Evolutionary conservation across 352 stramenopile genomes (phyloP).

Genomic region (Lagenidium giganteum): DNA sequence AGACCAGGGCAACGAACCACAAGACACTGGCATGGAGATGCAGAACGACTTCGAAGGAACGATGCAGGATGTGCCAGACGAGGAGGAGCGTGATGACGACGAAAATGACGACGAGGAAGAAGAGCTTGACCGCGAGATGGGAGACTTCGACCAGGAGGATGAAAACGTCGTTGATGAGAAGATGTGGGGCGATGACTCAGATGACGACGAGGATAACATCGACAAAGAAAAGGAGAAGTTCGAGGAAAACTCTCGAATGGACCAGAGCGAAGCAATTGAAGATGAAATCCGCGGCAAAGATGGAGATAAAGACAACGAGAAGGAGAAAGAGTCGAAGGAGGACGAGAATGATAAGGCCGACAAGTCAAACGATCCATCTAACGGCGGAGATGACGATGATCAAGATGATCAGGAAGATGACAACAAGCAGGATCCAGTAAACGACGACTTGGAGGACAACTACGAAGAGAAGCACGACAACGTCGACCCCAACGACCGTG

Average conservation of each 20-base stretch:
- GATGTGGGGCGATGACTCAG: slow-evolving; percentile 94
- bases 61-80: slow-evolving; percentile 92
- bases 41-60: slow-evolving; percentile 98
- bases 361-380: slow-evolving; percentile 41
- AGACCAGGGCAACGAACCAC: slow-evolving; percentile 71
- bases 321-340: slow-evolving; percentile 73
- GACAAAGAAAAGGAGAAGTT: slow-evolving; percentile 97
- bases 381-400: slow-evolving; percentile 33
- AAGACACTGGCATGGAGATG: slow-evolving; percentile 98
- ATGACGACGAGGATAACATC: slow-evolving; percentile 91
- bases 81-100: slow-evolving; percentile 84
- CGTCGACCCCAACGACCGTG: slow-evolving; percentile 46
- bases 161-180: slow-evolving; percentile 99
- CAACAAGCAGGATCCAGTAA: slow-evolving; percentile 81
- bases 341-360: slow-evolving; percentile 28
- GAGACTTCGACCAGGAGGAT: slow-evolving; percentile 93
- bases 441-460: slow-evolving; percentile 89
- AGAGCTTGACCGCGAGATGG: slow-evolving; percentile 99
- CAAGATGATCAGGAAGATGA: slow-evolving; percentile 37
- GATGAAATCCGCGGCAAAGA: slow-evolving; percentile 89
- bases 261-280: slow-evolving; percentile 67
- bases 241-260: slow-evolving; percentile 81
- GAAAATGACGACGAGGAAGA: slow-evolving; percentile 85
- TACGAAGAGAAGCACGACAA: slow-evolving; percentile 73
- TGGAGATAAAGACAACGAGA: slow-evolving; percentile 80